These are phyloP conservation scores for Breynia disticha DNA, from an alignment of 441 rosid genomes.

Conservation along the genomic window DNA sequence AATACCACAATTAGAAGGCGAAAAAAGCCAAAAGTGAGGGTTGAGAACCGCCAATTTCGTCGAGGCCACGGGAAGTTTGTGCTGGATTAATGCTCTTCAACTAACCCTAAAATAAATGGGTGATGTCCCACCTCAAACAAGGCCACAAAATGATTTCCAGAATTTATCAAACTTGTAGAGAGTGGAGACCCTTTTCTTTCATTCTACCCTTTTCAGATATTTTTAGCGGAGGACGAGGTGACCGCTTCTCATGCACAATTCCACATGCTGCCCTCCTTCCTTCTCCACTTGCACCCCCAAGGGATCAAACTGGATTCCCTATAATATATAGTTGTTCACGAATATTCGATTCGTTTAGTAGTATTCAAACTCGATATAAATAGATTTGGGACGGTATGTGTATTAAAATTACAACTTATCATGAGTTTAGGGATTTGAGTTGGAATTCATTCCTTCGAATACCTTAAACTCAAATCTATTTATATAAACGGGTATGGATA, in stretches of 20 bases:
- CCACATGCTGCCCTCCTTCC: not conserved
- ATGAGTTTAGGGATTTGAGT: too few relatives aligned
- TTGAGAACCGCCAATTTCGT: constrained; percentile 54
- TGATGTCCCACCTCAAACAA: not conserved
- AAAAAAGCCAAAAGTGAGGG: constrained; percentile 30
- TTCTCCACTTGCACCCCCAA: too few relatives aligned
- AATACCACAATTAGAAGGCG: constrained; percentile 2
- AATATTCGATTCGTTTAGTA: too few relatives aligned
- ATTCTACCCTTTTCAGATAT: not conserved
- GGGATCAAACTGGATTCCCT: too few relatives aligned
- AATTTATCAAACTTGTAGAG: too few relatives aligned
- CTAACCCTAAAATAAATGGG: constrained; percentile 6
- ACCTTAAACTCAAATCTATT: too few relatives aligned
- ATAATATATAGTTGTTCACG: too few relatives aligned
- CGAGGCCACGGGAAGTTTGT: constrained; percentile 40
- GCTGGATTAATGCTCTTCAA: constrained; percentile 5
- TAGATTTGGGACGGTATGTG: too few relatives aligned
- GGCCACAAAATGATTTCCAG: not conserved
- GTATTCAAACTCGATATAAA: too few relatives aligned
- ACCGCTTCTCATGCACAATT: not conserved
- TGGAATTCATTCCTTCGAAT: too few relatives aligned
- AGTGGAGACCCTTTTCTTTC: not conserved
- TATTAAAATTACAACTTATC: too few relatives aligned
- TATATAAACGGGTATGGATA: too few relatives aligned
- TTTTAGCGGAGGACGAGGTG: constrained; percentile 23